phyloP scores from a whole-genome alignment of 106 monocot genomes.

The Dendrobium huoshanense region DNA sequence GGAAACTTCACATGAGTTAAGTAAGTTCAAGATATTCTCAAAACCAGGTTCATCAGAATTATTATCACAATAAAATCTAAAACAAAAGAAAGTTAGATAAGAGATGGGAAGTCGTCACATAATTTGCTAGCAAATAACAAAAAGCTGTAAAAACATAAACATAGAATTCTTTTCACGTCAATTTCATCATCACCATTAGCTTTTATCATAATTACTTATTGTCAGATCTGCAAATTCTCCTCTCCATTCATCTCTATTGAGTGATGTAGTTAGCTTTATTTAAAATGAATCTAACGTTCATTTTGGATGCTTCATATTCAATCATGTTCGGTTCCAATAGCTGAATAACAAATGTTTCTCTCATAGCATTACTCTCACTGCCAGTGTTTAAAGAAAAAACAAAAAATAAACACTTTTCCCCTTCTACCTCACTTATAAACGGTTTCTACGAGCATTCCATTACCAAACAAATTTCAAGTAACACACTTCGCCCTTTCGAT shows the following conservation, averaged over 20 bases:
- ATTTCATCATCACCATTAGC: background rate
- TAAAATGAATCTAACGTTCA: no score
- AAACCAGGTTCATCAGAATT: conserved; percentile 79
- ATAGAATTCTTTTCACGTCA: background rate
- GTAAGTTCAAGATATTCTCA: conserved; percentile 59
- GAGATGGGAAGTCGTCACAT: background rate
- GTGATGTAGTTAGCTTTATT: background rate
- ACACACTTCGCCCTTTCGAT: no score
- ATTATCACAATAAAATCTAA: conserved; percentile 61
- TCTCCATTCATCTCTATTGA: background rate
- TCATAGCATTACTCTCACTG: no score
- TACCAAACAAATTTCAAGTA: no score
- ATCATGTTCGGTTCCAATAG: no score
- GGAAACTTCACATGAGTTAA: conserved; percentile 69
- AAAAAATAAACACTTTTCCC: no score
- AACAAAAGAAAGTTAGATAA: background rate
- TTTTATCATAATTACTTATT: background rate
- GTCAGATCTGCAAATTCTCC: background rate
- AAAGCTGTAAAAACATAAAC: background rate
- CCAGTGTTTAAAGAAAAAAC: no score
- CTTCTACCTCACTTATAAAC: no score
- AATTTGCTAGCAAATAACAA: background rate
- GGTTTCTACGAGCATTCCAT: no score
- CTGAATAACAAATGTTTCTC: no score
- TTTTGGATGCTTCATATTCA: no score